A percentile compares a stretch with the other conserved stretches of the same genome.
Conservation (phyloP, 177 flowering plant species). For the Vitis hybrid region DNA sequence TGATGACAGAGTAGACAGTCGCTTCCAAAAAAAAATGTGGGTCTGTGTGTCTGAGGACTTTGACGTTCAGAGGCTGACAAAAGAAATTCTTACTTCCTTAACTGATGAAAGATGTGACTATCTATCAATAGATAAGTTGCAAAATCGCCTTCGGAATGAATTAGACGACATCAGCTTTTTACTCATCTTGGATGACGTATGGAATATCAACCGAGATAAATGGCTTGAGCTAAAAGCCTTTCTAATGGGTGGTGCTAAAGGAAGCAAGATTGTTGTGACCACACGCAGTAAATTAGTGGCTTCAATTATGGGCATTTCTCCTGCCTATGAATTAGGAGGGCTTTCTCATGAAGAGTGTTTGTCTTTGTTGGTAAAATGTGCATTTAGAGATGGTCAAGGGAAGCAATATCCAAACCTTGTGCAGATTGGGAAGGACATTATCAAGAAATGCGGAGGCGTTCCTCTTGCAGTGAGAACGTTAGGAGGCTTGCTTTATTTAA, state of each 20-base stretch:
- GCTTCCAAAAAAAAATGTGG: slow-evolving; percentile 13
- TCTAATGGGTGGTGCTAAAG: neutral
- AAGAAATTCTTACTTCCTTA: neutral
- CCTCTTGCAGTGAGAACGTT: slow-evolving; percentile 16
- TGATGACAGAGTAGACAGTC: neutral
- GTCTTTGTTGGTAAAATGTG: slow-evolving; percentile 5
- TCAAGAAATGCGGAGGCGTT: slow-evolving; percentile 12
- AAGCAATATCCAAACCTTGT: neutral
- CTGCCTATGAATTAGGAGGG: neutral
- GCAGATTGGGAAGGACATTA: slow-evolving; percentile 7
- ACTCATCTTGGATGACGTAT: slow-evolving; percentile 6
- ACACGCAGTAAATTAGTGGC: slow-evolving; percentile 2
- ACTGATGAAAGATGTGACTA: neutral
- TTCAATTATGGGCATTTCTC: neutral
- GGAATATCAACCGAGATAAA: neutral
- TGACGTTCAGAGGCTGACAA: neutral
- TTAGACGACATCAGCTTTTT: neutral
- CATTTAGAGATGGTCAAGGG: slow-evolving; percentile 1
- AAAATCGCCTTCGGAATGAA: neutral
- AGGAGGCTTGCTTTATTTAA: slow-evolving; percentile 6
- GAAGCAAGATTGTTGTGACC: slow-evolving; percentile 6
- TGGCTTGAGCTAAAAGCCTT: neutral
- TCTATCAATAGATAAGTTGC: slow-evolving; percentile 1
- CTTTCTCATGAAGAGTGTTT: slow-evolving; percentile 3
- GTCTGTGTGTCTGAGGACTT: slow-evolving; percentile 7